These are phyloP conservation scores for Coemansia sp. DNA, from an alignment of 192 early-diverging fungal species.

Conservation along the genomic window DNA sequence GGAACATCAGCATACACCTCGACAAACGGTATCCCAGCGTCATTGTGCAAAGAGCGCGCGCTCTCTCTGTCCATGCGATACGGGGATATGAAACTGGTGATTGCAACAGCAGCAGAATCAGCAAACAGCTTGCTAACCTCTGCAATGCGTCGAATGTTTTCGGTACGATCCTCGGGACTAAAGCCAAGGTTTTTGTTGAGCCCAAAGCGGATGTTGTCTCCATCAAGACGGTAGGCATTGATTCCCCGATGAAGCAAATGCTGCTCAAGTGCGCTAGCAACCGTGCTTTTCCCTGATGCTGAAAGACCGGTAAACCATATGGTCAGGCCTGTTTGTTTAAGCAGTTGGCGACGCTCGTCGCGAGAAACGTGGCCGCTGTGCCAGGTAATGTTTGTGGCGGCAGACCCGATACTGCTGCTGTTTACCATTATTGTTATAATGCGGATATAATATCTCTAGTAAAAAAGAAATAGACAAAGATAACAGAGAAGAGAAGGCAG, in stretches of 20 bases:
- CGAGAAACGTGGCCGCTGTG: constrained; percentile 75
- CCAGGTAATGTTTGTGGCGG: constrained; percentile 89
- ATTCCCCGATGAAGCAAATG: constrained; percentile 73
- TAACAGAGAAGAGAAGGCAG: too few species aligned
- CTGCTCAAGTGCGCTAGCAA: constrained; percentile 89
- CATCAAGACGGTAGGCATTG: constrained; percentile 88
- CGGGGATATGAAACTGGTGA: constrained; percentile 92
- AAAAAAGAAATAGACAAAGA: neutral
- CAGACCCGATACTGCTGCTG: constrained; percentile 6
- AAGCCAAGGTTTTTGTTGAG: constrained; percentile 95
- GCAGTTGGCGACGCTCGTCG: constrained; percentile 69
- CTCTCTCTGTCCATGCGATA: constrained; percentile 79
- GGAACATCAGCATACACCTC: constrained; percentile 90
- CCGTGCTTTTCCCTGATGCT: constrained; percentile 91
- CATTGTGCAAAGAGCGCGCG: constrained; percentile 76
- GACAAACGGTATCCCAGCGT: constrained; percentile 79
- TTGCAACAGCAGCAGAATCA: constrained; percentile 75
- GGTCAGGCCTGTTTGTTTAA: constrained; percentile 72
- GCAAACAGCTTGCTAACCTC: constrained; percentile 89
- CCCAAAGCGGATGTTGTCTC: constrained; percentile 97
- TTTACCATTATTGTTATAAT: constrained; percentile 6
- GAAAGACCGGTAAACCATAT: constrained; percentile 95
- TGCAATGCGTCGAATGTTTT: constrained; percentile 94
- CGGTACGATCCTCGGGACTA: constrained; percentile 84
- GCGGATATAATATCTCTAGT: neutral